Conservation (phyloP, 805 yeast genomes). For the Kodamaea laetipori region DNA sequence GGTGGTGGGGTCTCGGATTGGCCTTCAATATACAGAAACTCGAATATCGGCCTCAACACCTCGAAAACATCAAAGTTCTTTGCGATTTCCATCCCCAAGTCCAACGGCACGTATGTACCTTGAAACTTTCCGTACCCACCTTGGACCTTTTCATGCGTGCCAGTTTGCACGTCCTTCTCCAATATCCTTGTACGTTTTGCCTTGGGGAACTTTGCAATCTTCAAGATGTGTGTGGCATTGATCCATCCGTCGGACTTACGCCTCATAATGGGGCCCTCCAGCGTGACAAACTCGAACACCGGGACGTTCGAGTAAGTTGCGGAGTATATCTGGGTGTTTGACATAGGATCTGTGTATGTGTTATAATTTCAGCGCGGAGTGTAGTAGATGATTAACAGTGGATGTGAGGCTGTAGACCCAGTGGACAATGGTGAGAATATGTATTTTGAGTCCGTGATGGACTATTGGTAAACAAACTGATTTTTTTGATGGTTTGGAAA, state of each 20-base stretch:
- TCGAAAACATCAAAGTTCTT: conserved; percentile 47
- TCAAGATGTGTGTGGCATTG: conserved; percentile 72
- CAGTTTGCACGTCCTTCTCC: conserved; percentile 63
- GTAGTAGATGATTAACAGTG: too few species aligned
- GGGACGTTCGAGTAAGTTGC: conserved; percentile 80
- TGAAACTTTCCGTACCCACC: conserved; percentile 75
- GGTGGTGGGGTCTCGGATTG: conserved; percentile 45
- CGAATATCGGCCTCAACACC: conserved; percentile 41
- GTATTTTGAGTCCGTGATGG: too few species aligned
- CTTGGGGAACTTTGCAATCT: conserved; percentile 67
- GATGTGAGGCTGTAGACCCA: too few species aligned
- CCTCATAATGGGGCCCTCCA: conserved; percentile 72
- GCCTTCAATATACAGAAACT: conserved; percentile 41
- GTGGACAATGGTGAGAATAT: too few species aligned
- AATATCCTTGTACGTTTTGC: conserved; percentile 63
- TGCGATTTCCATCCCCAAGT: conserved; percentile 44
- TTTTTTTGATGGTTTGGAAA: too few species aligned
- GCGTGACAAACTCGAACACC: conserved; percentile 61
- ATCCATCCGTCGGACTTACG: conserved; percentile 63
- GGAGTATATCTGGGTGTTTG: conserved; percentile 50
- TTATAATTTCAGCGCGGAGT: too few species aligned
- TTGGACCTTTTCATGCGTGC: conserved; percentile 69
- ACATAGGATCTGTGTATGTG: conserved; percentile 2
- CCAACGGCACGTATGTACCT: conserved; percentile 49
- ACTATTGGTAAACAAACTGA: too few species aligned